These are phyloP conservation scores for Fragaria iinumae DNA, from an alignment of 306 rosid species.

Conservation along the genomic window DNA sequence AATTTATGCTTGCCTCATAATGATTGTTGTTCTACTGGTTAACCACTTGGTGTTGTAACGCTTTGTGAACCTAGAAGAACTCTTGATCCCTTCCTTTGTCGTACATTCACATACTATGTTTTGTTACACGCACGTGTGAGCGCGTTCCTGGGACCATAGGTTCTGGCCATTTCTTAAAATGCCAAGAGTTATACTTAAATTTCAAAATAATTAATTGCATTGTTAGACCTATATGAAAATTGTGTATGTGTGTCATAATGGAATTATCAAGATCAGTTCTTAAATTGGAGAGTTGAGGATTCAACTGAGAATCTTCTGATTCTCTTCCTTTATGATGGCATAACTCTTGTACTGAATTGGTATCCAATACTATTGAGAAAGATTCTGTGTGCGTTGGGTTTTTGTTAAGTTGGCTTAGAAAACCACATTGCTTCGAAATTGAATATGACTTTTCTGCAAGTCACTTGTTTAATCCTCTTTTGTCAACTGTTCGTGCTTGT, in stretches of 20 bases:
- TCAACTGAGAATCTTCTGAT: neutral
- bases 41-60: neutral
- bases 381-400: neutral
- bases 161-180: neutral
- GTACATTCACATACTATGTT: neutral
- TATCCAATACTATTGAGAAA: neutral
- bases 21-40: neutral
- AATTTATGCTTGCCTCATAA: neutral
- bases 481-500: neutral
- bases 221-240: neutral
- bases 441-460: neutral
- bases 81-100: neutral
- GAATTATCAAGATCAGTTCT: neutral
- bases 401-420: neutral
- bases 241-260: neutral
- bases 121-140: neutral
- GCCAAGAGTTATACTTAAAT: neutral
- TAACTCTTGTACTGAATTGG: neutral
- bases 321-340: neutral
- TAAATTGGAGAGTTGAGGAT: neutral
- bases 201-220: neutral
- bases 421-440: neutral
- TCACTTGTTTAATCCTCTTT: neutral
- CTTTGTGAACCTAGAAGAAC: neutral
- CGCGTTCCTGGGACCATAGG: neutral